phyloP scores from a whole-genome alignment of 1,139 yeast genomes.

The Yamadazyma spencermartinsiae region DNA sequence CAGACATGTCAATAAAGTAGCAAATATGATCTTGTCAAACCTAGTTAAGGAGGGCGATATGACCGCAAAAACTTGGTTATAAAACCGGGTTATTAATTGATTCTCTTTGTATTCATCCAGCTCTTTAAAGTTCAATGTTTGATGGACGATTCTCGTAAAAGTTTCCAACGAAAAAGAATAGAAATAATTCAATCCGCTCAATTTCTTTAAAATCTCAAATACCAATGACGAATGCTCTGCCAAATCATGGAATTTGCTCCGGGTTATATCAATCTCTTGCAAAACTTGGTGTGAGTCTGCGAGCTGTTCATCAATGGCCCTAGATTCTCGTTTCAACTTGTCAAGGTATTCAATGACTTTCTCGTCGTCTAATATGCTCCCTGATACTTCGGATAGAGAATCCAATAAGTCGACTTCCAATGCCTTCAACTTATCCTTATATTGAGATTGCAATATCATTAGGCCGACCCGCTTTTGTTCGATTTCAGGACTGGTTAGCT shows the following conservation, averaged over 20 bases:
- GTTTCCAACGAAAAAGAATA: slow-evolving; percentile 60
- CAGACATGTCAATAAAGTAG: slow-evolving; percentile 35
- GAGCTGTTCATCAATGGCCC: slow-evolving; percentile 53
- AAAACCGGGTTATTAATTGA: slow-evolving; percentile 35
- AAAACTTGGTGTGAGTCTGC: slow-evolving; percentile 55
- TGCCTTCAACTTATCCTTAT: slow-evolving; percentile 50
- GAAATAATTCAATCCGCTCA: slow-evolving; percentile 47
- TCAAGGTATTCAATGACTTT: slow-evolving; percentile 62
- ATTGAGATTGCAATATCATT: slow-evolving; percentile 58
- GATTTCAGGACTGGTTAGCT: slow-evolving; percentile 63
- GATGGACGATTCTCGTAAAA: slow-evolving; percentile 41
- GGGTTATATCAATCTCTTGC: slow-evolving; percentile 49
- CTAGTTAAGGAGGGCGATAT: slow-evolving; percentile 53
- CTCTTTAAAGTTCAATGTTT: slow-evolving; percentile 28
- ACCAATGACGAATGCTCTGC: slow-evolving; percentile 57
- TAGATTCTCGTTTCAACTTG: slow-evolving; percentile 61
- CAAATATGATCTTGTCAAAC: slow-evolving; percentile 49
- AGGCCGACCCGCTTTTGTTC: slow-evolving; percentile 58
- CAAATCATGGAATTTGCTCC: slow-evolving; percentile 50
- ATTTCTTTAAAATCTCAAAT: slow-evolving; percentile 42
- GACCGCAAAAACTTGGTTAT: slow-evolving; percentile 46
- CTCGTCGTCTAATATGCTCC: slow-evolving; percentile 70
- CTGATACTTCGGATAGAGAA: slow-evolving; percentile 57
- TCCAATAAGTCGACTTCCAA: slow-evolving; percentile 65
- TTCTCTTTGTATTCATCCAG: slow-evolving; percentile 16